phyloP scores from a whole-genome alignment of 2,329 filamentous ascomycete species.

The Tothia fuscella region DNA sequence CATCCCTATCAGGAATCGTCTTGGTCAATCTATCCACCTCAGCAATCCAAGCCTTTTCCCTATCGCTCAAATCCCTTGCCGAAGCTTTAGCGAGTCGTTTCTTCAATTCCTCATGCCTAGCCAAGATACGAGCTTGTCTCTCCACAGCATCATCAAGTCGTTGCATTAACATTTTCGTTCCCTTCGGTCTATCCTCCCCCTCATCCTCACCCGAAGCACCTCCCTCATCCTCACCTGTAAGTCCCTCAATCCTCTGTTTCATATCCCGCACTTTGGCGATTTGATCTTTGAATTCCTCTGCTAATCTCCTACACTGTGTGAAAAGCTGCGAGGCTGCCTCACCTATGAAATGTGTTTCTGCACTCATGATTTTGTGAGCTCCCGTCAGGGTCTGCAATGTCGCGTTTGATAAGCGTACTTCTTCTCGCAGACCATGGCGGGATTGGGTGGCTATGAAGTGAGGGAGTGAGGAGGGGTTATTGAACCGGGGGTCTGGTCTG shows the following conservation, averaged over 20 bases:
- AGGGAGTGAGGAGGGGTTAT: constrained; percentile 25
- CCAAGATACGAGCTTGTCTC: constrained; percentile 41
- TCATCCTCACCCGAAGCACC: constrained; percentile 46
- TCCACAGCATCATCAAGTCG: constrained; percentile 47
- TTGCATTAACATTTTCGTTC: constrained; percentile 34
- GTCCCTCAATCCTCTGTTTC: constrained; percentile 52
- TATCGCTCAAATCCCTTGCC: constrained; percentile 47
- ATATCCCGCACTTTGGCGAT: constrained; percentile 54
- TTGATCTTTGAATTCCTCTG: constrained; percentile 55
- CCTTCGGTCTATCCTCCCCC: constrained; percentile 28
- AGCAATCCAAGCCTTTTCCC: constrained; percentile 48
- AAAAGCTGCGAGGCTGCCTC: constrained; percentile 63
- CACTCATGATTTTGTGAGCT: constrained; percentile 57
- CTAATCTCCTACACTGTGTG: constrained; percentile 54
- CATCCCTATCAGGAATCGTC: constrained; percentile 26
- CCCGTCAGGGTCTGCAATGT: constrained; percentile 62
- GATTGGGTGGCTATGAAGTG: background rate
- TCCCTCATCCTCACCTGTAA: constrained; percentile 45
- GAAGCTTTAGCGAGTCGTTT: constrained; percentile 36
- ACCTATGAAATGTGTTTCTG: constrained; percentile 57
- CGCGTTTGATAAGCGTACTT: constrained; percentile 57
- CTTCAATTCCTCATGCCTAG: constrained; percentile 48
- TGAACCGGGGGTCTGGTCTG: constrained; percentile 50
- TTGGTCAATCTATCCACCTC: constrained; percentile 40
- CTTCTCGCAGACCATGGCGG: constrained; percentile 51